These are phyloP conservation scores for Murraya koenigii DNA, from an alignment of 345 rosid species.

Conservation along the genomic window DNA sequence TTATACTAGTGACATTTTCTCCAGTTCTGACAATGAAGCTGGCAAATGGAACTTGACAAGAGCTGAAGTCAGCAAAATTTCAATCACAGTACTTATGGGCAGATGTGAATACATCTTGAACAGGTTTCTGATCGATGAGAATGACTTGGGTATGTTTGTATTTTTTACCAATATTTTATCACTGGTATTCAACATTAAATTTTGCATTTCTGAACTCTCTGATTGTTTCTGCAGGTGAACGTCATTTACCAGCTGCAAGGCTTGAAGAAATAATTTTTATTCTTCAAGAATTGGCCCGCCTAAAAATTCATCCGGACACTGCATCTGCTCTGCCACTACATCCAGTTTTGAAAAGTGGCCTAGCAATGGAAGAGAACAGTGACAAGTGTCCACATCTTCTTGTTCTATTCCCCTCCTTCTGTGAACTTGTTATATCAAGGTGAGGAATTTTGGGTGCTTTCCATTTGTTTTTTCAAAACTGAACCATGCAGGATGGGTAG, in stretches of 20 bases:
- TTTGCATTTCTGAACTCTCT: background rate
- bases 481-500: background rate
- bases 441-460: slow-evolving; percentile 26
- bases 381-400: slow-evolving; percentile 63
- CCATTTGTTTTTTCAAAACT: background rate
- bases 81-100: slow-evolving; percentile 52
- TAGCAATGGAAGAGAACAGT: slow-evolving; percentile 32
- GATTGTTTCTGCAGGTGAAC: slow-evolving; percentile 50
- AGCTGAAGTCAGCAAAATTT: slow-evolving; percentile 71
- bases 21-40: slow-evolving; percentile 50
- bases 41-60: slow-evolving; percentile 58
- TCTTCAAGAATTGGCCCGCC: slow-evolving; percentile 62
- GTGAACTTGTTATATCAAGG: slow-evolving; percentile 87
- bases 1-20: slow-evolving; percentile 9
- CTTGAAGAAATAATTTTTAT: slow-evolving; percentile 71
- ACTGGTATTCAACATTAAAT: background rate
- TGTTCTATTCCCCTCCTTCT: slow-evolving; percentile 79
- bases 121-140: slow-evolving; percentile 71
- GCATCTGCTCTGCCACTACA: slow-evolving; percentile 67
- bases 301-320: slow-evolving; percentile 63
- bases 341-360: slow-evolving; percentile 49
- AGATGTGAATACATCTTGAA: slow-evolving; percentile 78
- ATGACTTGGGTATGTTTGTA: slow-evolving; percentile 52
- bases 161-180: background rate
- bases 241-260: slow-evolving; percentile 65